Percentiles rank a stretch among this genome's conserved stretches.
Conservation (phyloP, 345 rosid genomes). For the Geranium brycei region DNA sequence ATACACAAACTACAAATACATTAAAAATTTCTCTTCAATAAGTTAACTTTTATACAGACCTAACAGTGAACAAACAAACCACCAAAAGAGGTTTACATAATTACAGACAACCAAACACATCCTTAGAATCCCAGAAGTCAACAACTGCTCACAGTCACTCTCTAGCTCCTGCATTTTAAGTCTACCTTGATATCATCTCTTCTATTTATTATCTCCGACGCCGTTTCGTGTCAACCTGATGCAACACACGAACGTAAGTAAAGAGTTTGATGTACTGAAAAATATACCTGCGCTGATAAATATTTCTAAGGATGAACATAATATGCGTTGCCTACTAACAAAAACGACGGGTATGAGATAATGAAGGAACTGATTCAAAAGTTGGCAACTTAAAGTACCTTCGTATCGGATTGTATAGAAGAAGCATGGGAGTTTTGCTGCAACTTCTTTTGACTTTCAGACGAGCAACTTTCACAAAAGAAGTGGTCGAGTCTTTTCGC, state of each 20-base stretch:
- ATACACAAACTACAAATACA: not conserved
- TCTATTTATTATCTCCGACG: constrained; percentile 29
- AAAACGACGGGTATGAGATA: no score
- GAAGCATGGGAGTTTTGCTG: constrained; percentile 42
- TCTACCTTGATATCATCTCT: constrained; percentile 3
- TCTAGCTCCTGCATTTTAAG: not conserved
- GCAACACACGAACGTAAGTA: constrained; percentile 2
- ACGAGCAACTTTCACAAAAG: constrained; percentile 73
- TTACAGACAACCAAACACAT: no score
- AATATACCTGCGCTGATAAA: not conserved
- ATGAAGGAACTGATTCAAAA: not conserved
- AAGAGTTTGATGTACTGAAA: not conserved
- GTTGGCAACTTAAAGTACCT: constrained; percentile 33
- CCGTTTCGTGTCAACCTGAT: constrained; percentile 66
- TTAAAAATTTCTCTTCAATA: no score
- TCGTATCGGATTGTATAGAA: constrained; percentile 39
- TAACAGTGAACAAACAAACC: not conserved
- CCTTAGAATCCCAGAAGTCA: no score
- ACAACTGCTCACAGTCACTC: no score
- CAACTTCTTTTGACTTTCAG: constrained; percentile 51
- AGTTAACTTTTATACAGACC: not conserved
- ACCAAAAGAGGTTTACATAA: constrained; percentile 3
- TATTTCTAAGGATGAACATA: not conserved
- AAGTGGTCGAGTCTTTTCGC: constrained; percentile 72
- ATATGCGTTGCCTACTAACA: not conserved